These are phyloP conservation scores for Artemisia argyi DNA, from an alignment of 129 eudicot genomes.

Conservation along the genomic window DNA sequence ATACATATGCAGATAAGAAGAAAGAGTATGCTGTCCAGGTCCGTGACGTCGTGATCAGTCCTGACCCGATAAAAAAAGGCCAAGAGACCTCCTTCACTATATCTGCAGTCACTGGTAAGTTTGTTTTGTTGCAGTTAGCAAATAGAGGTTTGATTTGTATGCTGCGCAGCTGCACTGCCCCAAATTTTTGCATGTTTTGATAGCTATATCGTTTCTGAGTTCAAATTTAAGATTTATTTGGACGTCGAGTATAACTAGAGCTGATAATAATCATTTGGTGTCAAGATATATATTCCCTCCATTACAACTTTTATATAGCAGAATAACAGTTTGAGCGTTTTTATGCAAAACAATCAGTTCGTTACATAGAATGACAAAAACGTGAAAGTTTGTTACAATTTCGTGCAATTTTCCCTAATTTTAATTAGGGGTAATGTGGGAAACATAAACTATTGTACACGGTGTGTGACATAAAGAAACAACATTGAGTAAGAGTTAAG, in stretches of 20 bases:
- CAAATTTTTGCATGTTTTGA: neutral
- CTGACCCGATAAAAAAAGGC: conserved; percentile 57
- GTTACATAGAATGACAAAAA: no score
- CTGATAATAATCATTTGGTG: neutral
- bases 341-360: no score
- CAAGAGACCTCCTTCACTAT: conserved; percentile 53
- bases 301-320: neutral
- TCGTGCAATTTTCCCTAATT: no score
- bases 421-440: no score
- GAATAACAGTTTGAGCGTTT: neutral
- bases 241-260: neutral
- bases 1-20: conserved; percentile 46
- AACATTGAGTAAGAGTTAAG: no score
- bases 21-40: conserved; percentile 44
- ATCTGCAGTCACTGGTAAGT: conserved; percentile 56
- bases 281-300: neutral
- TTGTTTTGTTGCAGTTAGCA: conserved; percentile 28
- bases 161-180: neutral
- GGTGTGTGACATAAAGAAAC: no score
- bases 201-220: neutral
- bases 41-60: conserved; percentile 47
- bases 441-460: no score
- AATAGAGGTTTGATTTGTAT: conserved; percentile 32
- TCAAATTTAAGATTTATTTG: neutral
- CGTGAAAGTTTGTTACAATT: no score